These are phyloP conservation scores for Penicillium cinerascens DNA, from an alignment of 495 filamentous ascomycete genomes.

Conservation along the genomic window DNA sequence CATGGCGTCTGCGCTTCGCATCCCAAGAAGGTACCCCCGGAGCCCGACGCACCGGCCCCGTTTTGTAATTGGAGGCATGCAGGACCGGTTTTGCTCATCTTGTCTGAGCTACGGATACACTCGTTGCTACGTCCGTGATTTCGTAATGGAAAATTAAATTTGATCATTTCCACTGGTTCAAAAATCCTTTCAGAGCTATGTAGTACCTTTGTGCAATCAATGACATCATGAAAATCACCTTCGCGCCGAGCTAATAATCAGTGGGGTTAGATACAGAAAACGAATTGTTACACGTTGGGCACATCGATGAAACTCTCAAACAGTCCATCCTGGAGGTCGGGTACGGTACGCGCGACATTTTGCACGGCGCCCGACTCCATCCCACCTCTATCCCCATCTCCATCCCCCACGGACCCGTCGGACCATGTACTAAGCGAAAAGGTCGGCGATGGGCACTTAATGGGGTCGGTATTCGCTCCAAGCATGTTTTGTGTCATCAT, in stretches of 20 bases:
- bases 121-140: neutral
- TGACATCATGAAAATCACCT: neutral
- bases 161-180: neutral
- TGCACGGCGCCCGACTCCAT: neutral
- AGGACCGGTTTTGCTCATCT: neutral
- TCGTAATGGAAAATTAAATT: neutral
- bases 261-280: neutral
- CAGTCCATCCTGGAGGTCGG: conserved; percentile 6
- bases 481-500: conserved; percentile 13
- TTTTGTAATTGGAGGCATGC: neutral
- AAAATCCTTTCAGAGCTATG: neutral
- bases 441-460: conserved; percentile 4
- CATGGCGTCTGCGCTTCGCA: neutral
- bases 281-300: neutral
- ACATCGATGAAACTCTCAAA: conserved; percentile 18
- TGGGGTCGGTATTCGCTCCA: neutral
- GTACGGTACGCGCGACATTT: neutral
- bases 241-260: neutral
- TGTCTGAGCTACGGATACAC: neutral
- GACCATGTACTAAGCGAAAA: conserved; percentile 13
- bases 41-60: too few species aligned
- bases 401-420: conserved; percentile 12
- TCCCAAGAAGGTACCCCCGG: neutral
- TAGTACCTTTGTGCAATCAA: too few species aligned
- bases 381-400: neutral